Conservation (phyloP, 805 yeast species). For the Saccharomycopsis javanensis region DNA sequence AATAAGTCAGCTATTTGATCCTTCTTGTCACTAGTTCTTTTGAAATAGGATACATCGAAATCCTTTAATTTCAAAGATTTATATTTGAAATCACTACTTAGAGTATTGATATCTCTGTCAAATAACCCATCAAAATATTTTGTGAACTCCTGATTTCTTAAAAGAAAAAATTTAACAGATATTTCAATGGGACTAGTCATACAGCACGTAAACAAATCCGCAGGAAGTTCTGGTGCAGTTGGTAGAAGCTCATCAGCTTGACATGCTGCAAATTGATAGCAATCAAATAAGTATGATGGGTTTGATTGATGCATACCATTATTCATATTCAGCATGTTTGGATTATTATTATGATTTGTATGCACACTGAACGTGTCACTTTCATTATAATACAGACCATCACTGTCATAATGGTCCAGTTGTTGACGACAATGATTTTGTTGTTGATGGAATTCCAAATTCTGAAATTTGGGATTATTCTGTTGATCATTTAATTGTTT, state of each 20-base stretch:
- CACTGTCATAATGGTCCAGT: not conserved
- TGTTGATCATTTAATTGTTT: conserved; percentile 35
- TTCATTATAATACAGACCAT: not conserved
- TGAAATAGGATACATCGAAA: conserved; percentile 59
- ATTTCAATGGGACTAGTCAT: conserved; percentile 93
- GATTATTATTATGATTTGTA: not conserved
- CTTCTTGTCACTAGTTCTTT: conserved; percentile 71
- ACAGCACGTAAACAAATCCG: conserved; percentile 92
- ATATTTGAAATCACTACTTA: conserved; percentile 20
- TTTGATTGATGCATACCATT: conserved; percentile 17
- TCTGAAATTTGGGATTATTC: conserved; percentile 3
- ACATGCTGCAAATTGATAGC: conserved; percentile 92
- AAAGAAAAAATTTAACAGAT: conserved; percentile 81
- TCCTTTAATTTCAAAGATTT: conserved; percentile 26
- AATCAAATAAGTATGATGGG: conserved; percentile 47
- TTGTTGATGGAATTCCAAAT: conserved; percentile 31
- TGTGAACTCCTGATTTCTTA: conserved; percentile 62
- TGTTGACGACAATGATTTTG: conserved; percentile 30
- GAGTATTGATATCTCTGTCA: conserved; percentile 21
- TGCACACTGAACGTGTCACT: not conserved
- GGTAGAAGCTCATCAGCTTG: conserved; percentile 77
- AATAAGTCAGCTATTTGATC: conserved; percentile 93
- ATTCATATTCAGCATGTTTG: not conserved
- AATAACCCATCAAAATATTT: conserved; percentile 33
- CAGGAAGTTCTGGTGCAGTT: conserved; percentile 90